These are phyloP conservation scores for Coprinellus micaceus DNA, from an alignment of 768 basidiomycete species.

Conservation along the genomic window DNA sequence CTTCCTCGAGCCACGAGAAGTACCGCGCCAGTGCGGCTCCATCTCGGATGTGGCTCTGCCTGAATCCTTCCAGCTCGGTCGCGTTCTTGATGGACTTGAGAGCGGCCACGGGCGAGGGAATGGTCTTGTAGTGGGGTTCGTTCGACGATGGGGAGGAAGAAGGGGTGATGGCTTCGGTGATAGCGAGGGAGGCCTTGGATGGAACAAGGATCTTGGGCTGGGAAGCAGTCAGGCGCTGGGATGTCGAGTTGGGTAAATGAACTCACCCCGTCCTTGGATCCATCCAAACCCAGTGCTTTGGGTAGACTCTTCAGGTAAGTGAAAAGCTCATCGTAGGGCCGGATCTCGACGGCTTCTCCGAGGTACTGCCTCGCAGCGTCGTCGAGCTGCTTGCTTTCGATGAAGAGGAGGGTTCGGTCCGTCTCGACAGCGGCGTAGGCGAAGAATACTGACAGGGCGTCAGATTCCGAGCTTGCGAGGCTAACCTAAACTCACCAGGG, in stretches of 20 bases:
- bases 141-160: background rate
- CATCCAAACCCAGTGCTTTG: constrained; percentile 25
- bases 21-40: constrained; percentile 85
- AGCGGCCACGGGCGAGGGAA: constrained; percentile 72
- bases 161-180: constrained; percentile 62
- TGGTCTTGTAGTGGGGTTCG: constrained; percentile 13
- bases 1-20: constrained; percentile 93
- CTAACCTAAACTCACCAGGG: constrained; percentile 32
- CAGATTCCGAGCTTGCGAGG: background rate
- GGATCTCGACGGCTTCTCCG: constrained; percentile 57
- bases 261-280: constrained; percentile 29
- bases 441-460: constrained; percentile 70
- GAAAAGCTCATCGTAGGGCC: constrained; percentile 69
- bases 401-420: constrained; percentile 61
- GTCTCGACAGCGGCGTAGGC: constrained; percentile 78
- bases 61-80: constrained; percentile 85
- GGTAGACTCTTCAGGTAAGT: constrained; percentile 54
- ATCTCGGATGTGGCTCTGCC: constrained; percentile 84
- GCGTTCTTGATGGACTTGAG: constrained; percentile 79
- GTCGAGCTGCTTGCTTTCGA: constrained; percentile 53
- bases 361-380: constrained; percentile 44
- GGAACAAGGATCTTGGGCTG: constrained; percentile 70
- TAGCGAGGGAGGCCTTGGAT: constrained; percentile 74
- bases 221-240: background rate
- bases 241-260: background rate